Base-by-base conservation (phyloP, 495 filamentous ascomycete genomes). In the Penicillium turbatum region DNA sequence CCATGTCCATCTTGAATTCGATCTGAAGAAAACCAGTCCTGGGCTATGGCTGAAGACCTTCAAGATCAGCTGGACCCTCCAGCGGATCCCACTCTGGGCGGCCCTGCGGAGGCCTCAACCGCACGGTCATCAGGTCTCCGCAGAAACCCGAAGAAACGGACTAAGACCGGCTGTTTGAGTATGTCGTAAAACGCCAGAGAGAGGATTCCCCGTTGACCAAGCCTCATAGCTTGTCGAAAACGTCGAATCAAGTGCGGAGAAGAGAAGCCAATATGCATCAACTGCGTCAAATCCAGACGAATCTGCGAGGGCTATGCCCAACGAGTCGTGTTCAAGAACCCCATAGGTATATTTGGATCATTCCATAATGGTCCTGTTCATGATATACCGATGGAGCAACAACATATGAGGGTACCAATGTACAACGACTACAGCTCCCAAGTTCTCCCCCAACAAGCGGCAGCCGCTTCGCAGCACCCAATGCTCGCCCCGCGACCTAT, bases 191-290 rank as follows among this genome's bases (percentile, higher is more conserved):
- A 9, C 19, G 17, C 15, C 49, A 35, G 35, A 9, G 4, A 50
- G 19, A 34, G 21, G 2, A 27, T 35, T 21, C 12, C 19, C 21
- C 11, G 21, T 56, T 65, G 40, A 64, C 59, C n/a, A 51, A 41
- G 42, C 11, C 26, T 53, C 54, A 17, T 62, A 95, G 89, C 93
- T 46, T 98, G 93, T 76, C 87, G 93, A 46, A 91, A 86, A 70
- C 84, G 93, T 16, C 88, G 93, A 43, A 97, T 98, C 67, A 98
- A 98, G 72, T 98, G 93, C 67, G 93, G 92, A 45, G 93, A 97
- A 66, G 90, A 93, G 66, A 88, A 89, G 51, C 93, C 92, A 5
- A 90, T 83, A 13, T 97, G 93, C 73, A 82, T 79, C 55, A 90
- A 97, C 66, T 98, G 93, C 72, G 83, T 92, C 68, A 97, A 96